Evolutionary conservation across 129 eudicot genomes (phyloP).

Genomic region (Logfia minima): DNA sequence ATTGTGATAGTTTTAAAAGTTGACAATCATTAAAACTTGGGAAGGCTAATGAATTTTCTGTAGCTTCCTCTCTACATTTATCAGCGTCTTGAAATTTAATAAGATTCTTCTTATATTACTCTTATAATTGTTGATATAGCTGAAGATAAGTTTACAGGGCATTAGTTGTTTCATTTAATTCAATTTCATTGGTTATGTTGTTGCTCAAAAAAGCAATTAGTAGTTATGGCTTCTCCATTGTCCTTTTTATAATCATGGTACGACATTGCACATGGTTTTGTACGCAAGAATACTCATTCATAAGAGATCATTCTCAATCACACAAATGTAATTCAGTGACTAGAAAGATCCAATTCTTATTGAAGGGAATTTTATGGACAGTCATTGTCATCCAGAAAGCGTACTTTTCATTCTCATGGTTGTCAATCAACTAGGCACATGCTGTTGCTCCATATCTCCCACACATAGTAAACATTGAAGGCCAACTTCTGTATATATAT

Average conservation of each 20-base stretch:
- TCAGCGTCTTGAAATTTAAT: too few species aligned
- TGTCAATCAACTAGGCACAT: constrained; percentile 16
- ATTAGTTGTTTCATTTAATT: not conserved
- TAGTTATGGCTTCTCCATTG: constrained; percentile 4
- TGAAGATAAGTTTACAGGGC: not conserved
- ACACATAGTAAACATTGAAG: not conserved
- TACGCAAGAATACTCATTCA: not conserved
- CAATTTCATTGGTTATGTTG: not conserved
- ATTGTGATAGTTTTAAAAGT: too few species aligned
- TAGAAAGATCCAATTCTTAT: not conserved
- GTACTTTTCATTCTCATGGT: constrained; percentile 2
- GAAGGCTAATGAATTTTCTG: too few species aligned
- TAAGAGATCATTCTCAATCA: not conserved
- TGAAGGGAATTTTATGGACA: not conserved
- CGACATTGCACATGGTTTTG: constrained; percentile 16
- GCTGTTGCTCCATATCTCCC: constrained; percentile 18
- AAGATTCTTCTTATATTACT: too few species aligned
- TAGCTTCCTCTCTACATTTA: too few species aligned
- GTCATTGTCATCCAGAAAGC: constrained; percentile 1
- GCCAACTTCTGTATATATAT: constrained; percentile 16
- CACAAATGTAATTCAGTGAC: not conserved
- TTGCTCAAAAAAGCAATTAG: not conserved
- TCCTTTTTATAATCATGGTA: constrained; percentile 4
- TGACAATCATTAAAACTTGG: too few species aligned
- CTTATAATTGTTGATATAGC: not conserved